These are phyloP conservation scores for Apiospora aurea DNA, from an alignment of 2,329 filamentous ascomycete genomes.

Conservation along the genomic window DNA sequence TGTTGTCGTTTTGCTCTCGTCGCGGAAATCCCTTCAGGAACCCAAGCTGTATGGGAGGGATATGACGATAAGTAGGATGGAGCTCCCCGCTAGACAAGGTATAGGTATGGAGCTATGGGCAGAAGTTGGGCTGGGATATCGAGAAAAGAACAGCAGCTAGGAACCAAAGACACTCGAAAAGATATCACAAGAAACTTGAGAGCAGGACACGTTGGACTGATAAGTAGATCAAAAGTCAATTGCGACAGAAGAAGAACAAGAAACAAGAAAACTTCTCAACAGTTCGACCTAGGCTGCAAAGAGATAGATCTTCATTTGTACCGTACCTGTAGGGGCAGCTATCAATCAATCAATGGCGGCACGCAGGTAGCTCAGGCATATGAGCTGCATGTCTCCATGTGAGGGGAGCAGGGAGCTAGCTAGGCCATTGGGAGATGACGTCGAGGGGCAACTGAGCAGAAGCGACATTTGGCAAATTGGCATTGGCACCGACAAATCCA, in stretches of 20 bases:
- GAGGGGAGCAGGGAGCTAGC: conserved; percentile 8
- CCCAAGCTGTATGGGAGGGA: conserved; percentile 6
- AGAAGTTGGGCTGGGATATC: background rate
- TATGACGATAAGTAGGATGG: conserved; percentile 6
- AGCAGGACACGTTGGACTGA: background rate
- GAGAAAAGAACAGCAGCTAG: background rate
- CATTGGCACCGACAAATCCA: conserved; percentile 3
- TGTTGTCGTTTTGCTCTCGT: conserved; percentile 8
- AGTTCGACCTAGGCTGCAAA: conserved; percentile 5
- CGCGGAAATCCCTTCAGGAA: background rate
- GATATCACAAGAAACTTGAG: background rate
- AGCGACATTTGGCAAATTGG: conserved; percentile 13
- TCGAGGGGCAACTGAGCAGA: conserved; percentile 35
- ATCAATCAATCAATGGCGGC: background rate
- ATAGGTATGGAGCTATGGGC: conserved; percentile 22
- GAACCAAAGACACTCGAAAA: background rate
- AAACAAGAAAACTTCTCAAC: conserved; percentile 7
- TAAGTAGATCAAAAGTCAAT: background rate
- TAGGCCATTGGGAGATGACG: conserved; percentile 38
- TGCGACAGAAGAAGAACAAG: background rate
- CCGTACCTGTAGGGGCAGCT: conserved; percentile 6
- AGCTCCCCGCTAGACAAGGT: conserved; percentile 22
- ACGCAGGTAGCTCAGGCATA: conserved; percentile 6
- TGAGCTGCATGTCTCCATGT: conserved; percentile 14
- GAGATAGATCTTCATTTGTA: conserved; percentile 12